Evolutionary conservation across 345 rosid species (phyloP).

Genomic region (Salix arbutifolia): DNA sequence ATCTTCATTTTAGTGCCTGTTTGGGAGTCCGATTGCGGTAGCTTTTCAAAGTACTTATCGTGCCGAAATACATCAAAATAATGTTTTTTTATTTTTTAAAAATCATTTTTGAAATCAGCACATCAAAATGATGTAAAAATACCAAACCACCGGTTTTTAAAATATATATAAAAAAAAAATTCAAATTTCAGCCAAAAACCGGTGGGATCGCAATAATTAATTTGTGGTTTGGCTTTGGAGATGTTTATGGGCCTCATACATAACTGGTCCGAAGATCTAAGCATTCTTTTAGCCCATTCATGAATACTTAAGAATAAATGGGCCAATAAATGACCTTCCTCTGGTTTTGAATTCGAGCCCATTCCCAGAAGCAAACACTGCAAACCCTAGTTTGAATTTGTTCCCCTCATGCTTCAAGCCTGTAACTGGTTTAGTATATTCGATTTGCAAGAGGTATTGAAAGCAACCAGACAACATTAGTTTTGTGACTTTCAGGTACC

Average conservation of each 20-base stretch:
- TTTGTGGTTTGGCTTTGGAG: background rate
- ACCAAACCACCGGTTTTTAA: too few species aligned
- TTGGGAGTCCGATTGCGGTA: too few species aligned
- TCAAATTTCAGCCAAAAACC: too few species aligned
- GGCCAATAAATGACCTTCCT: background rate
- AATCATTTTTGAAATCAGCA: too few species aligned
- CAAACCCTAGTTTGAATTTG: background rate
- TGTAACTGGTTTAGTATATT: background rate
- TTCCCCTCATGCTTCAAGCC: background rate
- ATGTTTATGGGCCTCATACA: background rate
- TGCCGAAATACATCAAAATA: too few species aligned
- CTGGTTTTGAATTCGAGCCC: background rate
- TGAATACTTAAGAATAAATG: fast-evolving
- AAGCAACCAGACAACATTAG: background rate
- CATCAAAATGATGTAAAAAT: too few species aligned
- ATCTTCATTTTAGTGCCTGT: too few species aligned
- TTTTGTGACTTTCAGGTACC: background rate
- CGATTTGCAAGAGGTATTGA: background rate
- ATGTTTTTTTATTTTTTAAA: too few species aligned
- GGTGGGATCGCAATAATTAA: too few species aligned
- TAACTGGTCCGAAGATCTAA: background rate
- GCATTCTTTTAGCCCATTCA: background rate
- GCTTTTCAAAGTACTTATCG: too few species aligned
- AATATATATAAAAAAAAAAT: too few species aligned
- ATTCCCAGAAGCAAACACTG: background rate